Base-by-base conservation (phyloP, 1,284 basidiomycete species). In the Termitomyces sp. region DNA sequence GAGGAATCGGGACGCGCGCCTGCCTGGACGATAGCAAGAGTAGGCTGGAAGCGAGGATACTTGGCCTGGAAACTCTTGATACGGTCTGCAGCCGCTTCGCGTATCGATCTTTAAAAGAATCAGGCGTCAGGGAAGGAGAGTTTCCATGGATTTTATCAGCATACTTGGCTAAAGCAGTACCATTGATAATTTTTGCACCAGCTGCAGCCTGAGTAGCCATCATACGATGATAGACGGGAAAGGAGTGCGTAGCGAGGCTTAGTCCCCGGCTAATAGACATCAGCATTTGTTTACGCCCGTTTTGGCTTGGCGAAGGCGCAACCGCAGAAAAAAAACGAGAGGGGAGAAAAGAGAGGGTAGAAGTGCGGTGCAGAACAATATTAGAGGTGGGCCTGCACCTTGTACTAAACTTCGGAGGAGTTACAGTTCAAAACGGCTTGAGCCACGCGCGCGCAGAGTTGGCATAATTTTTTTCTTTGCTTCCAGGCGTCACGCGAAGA, bases 11-110 rank as follows among this genome's bases (percentile, higher is more conserved):
- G 86, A 58, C 91, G 86, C 31, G 84, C 82, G 49, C 97, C 97
- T 50, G 94, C 94, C 73, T 99, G 97, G 52, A 99, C 83, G 72
- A 99, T 95, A 64, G 85, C 88, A 34, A 99, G 83, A 69, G 88
- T 83, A 14, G 94, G 91, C 64, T 88, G 81, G 77, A 99, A 98
- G 40, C 88, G 87, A 21, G 93, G 87, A 68, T 83, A 83, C 56
- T 74, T 75, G 9, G 80, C 67, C 65, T 83, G 81, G 51, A 86
- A 68, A 3, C 79, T 63, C 42, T 73, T 72, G 68, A 96, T 91
- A 53, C 78, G 78, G 45, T 76, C 70, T 16, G 86, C 78, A 60
- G 94, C 86, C 59, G 80, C 77, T 52, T 84, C 77, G 56, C 94
- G 89, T 63, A 95, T 83, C 14, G 86, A 82, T 72, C 93, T 95